These are phyloP conservation scores for Globisporangium spinosum DNA, from an alignment of 352 stramenopile genomes.

Conservation along the genomic window DNA sequence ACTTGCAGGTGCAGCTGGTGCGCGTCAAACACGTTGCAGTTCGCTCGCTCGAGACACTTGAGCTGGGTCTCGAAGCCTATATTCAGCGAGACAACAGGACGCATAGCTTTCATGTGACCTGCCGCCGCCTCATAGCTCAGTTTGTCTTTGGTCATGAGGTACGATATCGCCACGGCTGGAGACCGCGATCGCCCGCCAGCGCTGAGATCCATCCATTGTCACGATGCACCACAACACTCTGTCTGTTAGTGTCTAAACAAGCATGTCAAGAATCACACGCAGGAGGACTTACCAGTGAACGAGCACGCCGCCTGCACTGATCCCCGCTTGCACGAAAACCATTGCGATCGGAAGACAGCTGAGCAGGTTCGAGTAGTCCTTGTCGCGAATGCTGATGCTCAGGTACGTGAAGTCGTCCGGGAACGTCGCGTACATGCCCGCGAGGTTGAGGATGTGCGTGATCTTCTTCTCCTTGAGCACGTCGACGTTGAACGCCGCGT, in stretches of 20 bases:
- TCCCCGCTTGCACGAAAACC: conserved; percentile 77
- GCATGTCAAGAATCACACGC: not conserved
- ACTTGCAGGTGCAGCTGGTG: conserved; percentile 70
- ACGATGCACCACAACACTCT: not conserved
- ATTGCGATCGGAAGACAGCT: conserved; percentile 74
- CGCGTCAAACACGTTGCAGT: conserved; percentile 67
- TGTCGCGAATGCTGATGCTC: conserved; percentile 87
- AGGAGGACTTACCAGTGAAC: conserved; percentile 62
- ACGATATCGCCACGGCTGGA: conserved; percentile 71
- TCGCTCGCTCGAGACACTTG: conserved; percentile 58
- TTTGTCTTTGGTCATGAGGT: conserved; percentile 71
- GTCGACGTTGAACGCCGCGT: conserved; percentile 87
- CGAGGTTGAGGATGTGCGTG: conserved; percentile 85
- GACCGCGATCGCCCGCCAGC: conserved; percentile 79
- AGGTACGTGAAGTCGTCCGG: conserved; percentile 88
- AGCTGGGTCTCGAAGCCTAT: conserved; percentile 84
- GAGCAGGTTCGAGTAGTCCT: conserved; percentile 87
- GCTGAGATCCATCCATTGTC: conserved; percentile 18
- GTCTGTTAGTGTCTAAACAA: not conserved
- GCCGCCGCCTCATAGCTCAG: conserved; percentile 47
- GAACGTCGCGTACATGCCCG: conserved; percentile 83
- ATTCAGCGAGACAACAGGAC: conserved; percentile 75
- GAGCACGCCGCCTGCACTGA: conserved; percentile 64
- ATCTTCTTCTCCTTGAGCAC: conserved; percentile 69
- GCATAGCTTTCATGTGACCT: conserved; percentile 45